Conservation (phyloP, 108 stramenopile genomes). For the Bacterosira constricta region DNA sequence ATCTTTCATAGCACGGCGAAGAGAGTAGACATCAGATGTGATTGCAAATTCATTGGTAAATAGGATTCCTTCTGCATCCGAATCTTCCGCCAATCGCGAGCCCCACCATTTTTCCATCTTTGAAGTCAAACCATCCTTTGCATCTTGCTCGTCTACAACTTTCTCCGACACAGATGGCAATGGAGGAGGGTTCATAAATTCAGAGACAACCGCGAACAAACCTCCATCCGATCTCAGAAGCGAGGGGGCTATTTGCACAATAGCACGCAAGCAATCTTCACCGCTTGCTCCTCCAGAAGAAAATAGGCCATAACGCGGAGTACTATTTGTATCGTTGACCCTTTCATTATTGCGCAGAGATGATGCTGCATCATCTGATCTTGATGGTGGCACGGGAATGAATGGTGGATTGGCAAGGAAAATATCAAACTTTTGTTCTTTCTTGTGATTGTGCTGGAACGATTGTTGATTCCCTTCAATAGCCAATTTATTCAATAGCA, state of each 20-base stretch:
- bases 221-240: conserved; percentile 35
- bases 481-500: conserved; percentile 6
- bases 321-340: conserved; percentile 14
- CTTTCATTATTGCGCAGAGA: conserved; percentile 10
- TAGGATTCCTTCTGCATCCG: conserved; percentile 47
- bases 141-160: background rate
- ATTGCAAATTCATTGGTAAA: conserved; percentile 74
- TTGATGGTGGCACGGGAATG: conserved; percentile 76
- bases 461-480: no score
- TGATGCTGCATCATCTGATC: conserved; percentile 26
- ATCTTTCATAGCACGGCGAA: conserved; percentile 57
- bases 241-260: conserved; percentile 54
- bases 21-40: conserved; percentile 50
- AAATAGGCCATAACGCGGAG: conserved; percentile 66
- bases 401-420: conserved; percentile 90
- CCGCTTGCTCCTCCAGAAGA: conserved; percentile 73
- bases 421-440: conserved; percentile 49
- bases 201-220: conserved; percentile 71
- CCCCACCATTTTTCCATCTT: conserved; percentile 35
- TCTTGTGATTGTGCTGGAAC: background rate
- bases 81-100: background rate
- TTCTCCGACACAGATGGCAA: background rate
- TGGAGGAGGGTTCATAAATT: conserved; percentile 71
- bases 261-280: conserved; percentile 60
- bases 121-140: background rate